These are phyloP conservation scores for Neonectria coccinea DNA, from an alignment of 2,329 filamentous ascomycete genomes.

Conservation along the genomic window DNA sequence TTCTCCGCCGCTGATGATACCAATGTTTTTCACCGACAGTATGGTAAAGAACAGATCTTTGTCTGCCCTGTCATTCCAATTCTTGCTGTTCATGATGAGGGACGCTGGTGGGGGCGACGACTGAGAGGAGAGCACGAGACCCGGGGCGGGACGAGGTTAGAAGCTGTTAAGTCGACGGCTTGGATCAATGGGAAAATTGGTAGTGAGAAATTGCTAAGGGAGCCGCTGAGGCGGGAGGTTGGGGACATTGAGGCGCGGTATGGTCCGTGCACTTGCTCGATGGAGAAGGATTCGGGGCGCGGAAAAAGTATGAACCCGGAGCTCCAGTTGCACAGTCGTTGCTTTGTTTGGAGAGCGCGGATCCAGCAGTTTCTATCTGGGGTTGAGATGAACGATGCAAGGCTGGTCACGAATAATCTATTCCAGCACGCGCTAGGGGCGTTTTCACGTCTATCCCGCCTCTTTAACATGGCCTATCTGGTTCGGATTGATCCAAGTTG, in stretches of 20 bases:
- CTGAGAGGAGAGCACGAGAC: slow-evolving; percentile 33
- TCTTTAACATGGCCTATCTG: neutral
- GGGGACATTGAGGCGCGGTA: slow-evolving; percentile 33
- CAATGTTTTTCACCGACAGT: slow-evolving; percentile 71
- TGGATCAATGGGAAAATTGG: slow-evolving; percentile 55
- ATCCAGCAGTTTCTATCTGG: slow-evolving; percentile 16
- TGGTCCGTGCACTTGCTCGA: slow-evolving; percentile 46
- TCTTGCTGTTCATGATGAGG: slow-evolving; percentile 64
- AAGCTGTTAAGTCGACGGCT: slow-evolving; percentile 53
- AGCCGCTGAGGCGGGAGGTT: slow-evolving; percentile 37
- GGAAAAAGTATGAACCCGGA: slow-evolving; percentile 26
- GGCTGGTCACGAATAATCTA: neutral
- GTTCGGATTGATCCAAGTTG: slow-evolving; percentile 3
- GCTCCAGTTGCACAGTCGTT: slow-evolving; percentile 17
- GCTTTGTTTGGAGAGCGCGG: slow-evolving; percentile 12
- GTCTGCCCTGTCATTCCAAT: slow-evolving; percentile 71
- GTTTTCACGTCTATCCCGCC: neutral
- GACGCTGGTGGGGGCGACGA: slow-evolving; percentile 27
- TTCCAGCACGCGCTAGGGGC: neutral
- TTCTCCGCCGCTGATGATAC: slow-evolving; percentile 71
- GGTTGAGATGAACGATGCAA: slow-evolving; percentile 8
- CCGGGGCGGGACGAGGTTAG: slow-evolving; percentile 37
- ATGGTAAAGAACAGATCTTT: slow-evolving; percentile 74
- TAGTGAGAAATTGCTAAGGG: slow-evolving; percentile 54
- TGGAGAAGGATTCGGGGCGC: slow-evolving; percentile 23